Evolutionary conservation across 2,329 filamentous ascomycete species (phyloP).

Genomic region (Apiospora phragmitis): DNA sequence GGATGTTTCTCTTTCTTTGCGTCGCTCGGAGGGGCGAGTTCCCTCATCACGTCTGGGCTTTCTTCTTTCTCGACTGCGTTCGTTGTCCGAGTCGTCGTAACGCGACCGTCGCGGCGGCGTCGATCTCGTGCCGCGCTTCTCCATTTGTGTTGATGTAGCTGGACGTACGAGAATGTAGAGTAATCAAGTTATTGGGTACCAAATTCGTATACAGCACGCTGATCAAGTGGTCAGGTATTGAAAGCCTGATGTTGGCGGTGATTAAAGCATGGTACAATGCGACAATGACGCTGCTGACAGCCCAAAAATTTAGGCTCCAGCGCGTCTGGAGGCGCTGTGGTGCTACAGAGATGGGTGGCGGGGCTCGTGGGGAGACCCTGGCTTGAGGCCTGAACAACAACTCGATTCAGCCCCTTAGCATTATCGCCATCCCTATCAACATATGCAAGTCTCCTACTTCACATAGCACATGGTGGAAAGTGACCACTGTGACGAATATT

Average conservation of each 20-base stretch:
- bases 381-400: neutral
- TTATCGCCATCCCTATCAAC: neutral
- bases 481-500: too few relatives aligned
- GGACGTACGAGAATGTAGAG: neutral
- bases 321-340: neutral
- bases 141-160: conserved; percentile 7
- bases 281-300: neutral
- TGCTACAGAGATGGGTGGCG: neutral
- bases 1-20: neutral
- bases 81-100: conserved; percentile 6
- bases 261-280: neutral
- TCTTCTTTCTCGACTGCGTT: neutral
- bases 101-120: conserved; percentile 12
- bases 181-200: neutral
- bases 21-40: neutral
- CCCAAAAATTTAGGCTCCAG: neutral
- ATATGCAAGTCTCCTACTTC: neutral
- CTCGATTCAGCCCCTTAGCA: neutral
- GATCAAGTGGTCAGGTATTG: neutral
- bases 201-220: neutral
- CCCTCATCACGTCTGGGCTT: neutral
- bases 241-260: neutral
- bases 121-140: conserved; percentile 4
- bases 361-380: neutral
- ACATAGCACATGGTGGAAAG: too few relatives aligned